Evolutionary conservation across 177 flowering plant species (phyloP).

Genomic region (Vitis hybrid): DNA sequence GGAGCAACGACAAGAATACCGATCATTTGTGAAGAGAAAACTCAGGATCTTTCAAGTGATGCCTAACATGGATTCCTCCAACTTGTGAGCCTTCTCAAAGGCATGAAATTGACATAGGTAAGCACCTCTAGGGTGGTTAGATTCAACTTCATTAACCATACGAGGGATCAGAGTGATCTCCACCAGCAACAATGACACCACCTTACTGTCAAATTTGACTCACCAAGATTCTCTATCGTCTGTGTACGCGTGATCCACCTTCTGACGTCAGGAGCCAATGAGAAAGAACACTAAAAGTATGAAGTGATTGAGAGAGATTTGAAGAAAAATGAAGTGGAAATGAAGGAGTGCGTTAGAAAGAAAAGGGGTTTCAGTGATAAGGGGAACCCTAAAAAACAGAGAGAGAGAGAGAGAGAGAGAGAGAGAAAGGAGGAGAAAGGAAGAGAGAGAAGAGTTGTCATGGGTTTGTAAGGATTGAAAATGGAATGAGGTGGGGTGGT

Average conservation of each 20-base stretch:
- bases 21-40: too few relatives aligned
- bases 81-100: too few relatives aligned
- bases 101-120: constrained; percentile 54
- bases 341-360: not conserved
- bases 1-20: too few relatives aligned
- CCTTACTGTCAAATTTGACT: constrained; percentile 86
- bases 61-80: too few relatives aligned
- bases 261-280: too few relatives aligned
- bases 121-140: constrained; percentile 81
- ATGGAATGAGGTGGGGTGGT: too few relatives aligned
- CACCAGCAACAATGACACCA: constrained; percentile 82
- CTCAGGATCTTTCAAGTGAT: too few relatives aligned
- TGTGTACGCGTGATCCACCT: constrained; percentile 74
- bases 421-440: too few relatives aligned
- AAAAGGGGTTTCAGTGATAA: not conserved
- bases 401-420: not conserved
- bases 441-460: too few relatives aligned
- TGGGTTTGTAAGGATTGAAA: too few relatives aligned
- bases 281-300: too few relatives aligned
- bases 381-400: constrained; percentile 1
- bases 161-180: constrained; percentile 97
- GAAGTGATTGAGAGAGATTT: too few relatives aligned
- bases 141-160: constrained; percentile 90
- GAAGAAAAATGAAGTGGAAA: not conserved
- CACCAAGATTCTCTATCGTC: constrained; percentile 85